These are phyloP conservation scores for Funneliformis mosseae DNA, from an alignment of 192 early-diverging fungal species.

Conservation along the genomic window DNA sequence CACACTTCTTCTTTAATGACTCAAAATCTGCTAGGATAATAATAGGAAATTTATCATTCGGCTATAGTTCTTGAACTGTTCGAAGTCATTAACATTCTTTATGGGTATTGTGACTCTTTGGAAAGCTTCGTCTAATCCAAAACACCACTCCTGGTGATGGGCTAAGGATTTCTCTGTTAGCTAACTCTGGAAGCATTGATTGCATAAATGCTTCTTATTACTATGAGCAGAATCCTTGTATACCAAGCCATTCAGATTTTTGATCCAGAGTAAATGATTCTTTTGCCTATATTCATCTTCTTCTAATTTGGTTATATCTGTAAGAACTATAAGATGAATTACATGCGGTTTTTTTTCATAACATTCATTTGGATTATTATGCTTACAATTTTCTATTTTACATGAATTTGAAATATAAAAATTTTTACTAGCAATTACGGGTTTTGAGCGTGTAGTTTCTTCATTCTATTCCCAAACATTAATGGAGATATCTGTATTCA, in stretches of 20 bases:
- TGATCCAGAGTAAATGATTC: no score
- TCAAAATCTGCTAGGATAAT: background rate
- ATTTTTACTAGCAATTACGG: no score
- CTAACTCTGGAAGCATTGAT: background rate
- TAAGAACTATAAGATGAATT: background rate
- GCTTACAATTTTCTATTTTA: no score
- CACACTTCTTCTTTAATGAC: background rate
- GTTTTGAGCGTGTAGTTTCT: no score
- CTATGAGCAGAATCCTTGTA: background rate
- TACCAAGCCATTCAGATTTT: background rate
- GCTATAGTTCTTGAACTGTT: background rate
- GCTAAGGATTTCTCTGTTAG: background rate
- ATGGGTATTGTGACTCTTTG: background rate
- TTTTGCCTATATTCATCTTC: no score
- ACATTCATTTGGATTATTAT: background rate
- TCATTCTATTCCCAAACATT: constrained; percentile 4
- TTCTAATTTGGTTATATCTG: no score
- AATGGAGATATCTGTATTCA: constrained; percentile 11
- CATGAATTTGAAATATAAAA: no score
- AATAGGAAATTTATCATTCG: background rate
- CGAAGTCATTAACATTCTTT: background rate
- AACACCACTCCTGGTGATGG: background rate
- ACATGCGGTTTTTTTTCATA: constrained; percentile 19
- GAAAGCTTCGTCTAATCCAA: constrained; percentile 1
- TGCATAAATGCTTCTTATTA: background rate